phyloP scores from a whole-genome alignment of 257 asterid species.

The Anisodus acutangulus region DNA sequence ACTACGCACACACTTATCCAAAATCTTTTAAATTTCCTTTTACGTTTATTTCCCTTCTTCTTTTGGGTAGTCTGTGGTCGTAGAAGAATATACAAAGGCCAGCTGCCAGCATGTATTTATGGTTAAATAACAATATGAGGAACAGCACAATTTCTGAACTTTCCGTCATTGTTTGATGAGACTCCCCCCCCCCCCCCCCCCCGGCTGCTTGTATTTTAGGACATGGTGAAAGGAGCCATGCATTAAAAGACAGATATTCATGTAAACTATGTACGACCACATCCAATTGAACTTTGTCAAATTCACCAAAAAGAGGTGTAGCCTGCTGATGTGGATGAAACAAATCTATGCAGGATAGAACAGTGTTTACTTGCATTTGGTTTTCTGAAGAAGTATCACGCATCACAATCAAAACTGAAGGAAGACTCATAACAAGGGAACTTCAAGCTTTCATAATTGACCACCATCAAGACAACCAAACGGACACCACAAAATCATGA shows the following conservation, averaged over 20 bases:
- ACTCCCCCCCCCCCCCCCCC: too few species aligned
- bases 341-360: not conserved
- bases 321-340: not conserved
- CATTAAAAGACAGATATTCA: not conserved
- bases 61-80: slow-evolving; percentile 9
- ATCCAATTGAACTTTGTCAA: slow-evolving; percentile 11
- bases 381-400: not conserved
- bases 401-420: not conserved
- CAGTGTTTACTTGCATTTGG: not conserved
- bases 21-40: not conserved
- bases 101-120: not conserved
- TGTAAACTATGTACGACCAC: not conserved
- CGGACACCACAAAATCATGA: not conserved
- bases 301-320: not conserved
- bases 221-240: not conserved
- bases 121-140: not conserved
- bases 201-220: not conserved
- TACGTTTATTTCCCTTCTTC: not conserved
- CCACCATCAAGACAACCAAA: not conserved
- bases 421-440: not conserved
- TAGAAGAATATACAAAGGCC: not conserved
- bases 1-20: not conserved
- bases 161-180: not conserved
- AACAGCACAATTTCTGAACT: not conserved
- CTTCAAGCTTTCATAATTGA: slow-evolving; percentile 11